These are phyloP conservation scores for Hypoxylon sp. DNA, from an alignment of 2,329 filamentous ascomycete species.

Conservation along the genomic window DNA sequence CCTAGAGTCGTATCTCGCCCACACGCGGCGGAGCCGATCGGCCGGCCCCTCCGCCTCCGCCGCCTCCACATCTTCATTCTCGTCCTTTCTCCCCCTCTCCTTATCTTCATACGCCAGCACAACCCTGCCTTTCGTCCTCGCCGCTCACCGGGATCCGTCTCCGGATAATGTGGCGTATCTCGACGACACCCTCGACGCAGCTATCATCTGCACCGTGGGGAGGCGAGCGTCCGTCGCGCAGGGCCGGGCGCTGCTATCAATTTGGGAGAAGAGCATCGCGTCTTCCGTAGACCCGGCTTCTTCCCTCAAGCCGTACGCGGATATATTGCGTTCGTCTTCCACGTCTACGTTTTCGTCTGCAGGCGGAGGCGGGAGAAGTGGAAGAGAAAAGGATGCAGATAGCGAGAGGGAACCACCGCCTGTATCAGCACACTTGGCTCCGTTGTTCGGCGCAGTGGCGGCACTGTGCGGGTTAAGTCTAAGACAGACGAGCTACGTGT, in stretches of 20 bases:
- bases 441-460: slow-evolving; percentile 78
- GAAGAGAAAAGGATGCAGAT: slow-evolving; percentile 7
- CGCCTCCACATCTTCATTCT: slow-evolving; percentile 64
- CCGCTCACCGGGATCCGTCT: slow-evolving; percentile 69
- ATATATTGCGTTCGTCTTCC: slow-evolving; percentile 41
- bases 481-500: slow-evolving; percentile 79
- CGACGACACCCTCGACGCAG: slow-evolving; percentile 83
- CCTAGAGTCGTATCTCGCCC: slow-evolving; percentile 85
- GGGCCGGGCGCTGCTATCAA: slow-evolving; percentile 78
- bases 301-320: slow-evolving; percentile 39
- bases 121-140: slow-evolving; percentile 81
- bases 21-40: slow-evolving; percentile 60
- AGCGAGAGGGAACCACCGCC: slow-evolving; percentile 55
- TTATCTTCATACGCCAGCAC: slow-evolving; percentile 79
- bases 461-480: slow-evolving; percentile 71
- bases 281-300: slow-evolving; percentile 37
- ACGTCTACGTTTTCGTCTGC: slow-evolving; percentile 18
- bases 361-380: slow-evolving; percentile 7
- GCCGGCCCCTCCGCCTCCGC: slow-evolving; percentile 30
- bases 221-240: slow-evolving; percentile 82
- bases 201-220: slow-evolving; percentile 83
- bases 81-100: slow-evolving; percentile 78
- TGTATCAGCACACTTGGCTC: slow-evolving; percentile 76
- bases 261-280: slow-evolving; percentile 82
- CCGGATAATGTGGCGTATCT: slow-evolving; percentile 66